Evolutionary conservation across 176 grass and related monocot species (phyloP), one percentile per base, ranked within the genome.

Genomic region (Puya raimondii): DNA sequence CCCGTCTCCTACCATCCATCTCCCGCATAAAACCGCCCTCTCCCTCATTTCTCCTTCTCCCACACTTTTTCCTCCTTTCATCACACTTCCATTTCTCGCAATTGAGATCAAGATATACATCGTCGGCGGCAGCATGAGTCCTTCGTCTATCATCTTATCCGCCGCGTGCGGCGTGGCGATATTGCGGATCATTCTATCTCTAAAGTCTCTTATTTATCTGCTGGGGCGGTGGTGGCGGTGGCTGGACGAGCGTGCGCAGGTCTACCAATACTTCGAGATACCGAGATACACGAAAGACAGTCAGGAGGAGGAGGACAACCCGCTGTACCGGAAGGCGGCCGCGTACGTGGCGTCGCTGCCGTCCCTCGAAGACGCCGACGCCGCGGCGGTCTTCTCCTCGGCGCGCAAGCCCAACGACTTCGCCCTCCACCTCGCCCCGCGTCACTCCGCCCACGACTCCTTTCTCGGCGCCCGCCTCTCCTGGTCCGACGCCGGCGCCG

Each of bases 221-320:
- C 18, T 87, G 17, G 70, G 70, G 0, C 83, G 86, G 0, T 67
- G 81, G 4, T 92, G 92, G 92, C 69, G 78, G 3, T 88, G 80
- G 78, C 27, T 73, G 33, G 92, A 88, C 74, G 88, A 91, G 50
- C 76, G 61, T 50, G 72, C 85, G 42, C 92, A 96, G 78, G 83
- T 48, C 61, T 96, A 91, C 78, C 88, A 96, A 69, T 80, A 80
- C 71, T 85, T 86, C 61, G 75, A 86, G 74, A 85, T 96, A 72
- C 83, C 85, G 0, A 83, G 83, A n/a, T 81, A 50, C 66, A 72
- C 17, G 8, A 51, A 79, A 14, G 49, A 10, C 5, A 42, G 33
- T 4, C 25, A 8, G 33, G 33, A 42, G 33, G 33, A 42, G 33
- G 33, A 48, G 20, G 87, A 88, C 23, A 91, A 91, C 49, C 89